Base-by-base conservation (phyloP, 441 rosid species). In the Erysimum cheiri region DNA sequence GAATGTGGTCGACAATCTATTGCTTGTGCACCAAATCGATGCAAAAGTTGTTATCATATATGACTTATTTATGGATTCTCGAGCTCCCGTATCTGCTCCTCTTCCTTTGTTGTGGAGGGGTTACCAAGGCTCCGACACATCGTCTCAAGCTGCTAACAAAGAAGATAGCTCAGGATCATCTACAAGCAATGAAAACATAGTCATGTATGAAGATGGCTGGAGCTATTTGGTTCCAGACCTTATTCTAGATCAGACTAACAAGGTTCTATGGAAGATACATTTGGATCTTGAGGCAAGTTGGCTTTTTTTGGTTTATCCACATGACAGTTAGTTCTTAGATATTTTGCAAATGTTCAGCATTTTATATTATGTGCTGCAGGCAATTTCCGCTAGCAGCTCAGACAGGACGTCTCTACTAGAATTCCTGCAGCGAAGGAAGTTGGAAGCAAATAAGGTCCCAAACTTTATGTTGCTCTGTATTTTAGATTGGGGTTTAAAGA, bases 71-170 rank as follows among this genome's bases (percentile, higher is more conserved):
- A 70, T 86, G 58, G 96, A 92, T 80, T 91, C 98, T 81, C 93
- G 87, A 78, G 97, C 96, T 72, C 98, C 99, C 17, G 80, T 96
- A 77, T 90, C 98, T 80, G 99, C 99, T 58, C 99, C 99, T 17
- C 98, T 96, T 74, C 98, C 99, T 66, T 77, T 92, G 64, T 78
- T 87, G 64, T 80, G 88, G 83, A 85, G 97, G 83, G 90, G 94
- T 74, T 76, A 84, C 40, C 86, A 83, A 52, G 82, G 90, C 81
- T 81, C 91, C 26, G 78, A 58, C 68, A 41, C 69, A 77, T 70
- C 80, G 19, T 75, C 83, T 22, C 88, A 79, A 71, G 82, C 85
- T 65, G 63, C 72, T 73, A 71, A 52, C 50, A 85, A 77, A 74
- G 92, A 84, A 66, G 90, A 84, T 64, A 80, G 71, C 78, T 70